phyloP scores from a whole-genome alignment of 2,329 filamentous ascomycete genomes.

The Diaporthe citriasiana region DNA sequence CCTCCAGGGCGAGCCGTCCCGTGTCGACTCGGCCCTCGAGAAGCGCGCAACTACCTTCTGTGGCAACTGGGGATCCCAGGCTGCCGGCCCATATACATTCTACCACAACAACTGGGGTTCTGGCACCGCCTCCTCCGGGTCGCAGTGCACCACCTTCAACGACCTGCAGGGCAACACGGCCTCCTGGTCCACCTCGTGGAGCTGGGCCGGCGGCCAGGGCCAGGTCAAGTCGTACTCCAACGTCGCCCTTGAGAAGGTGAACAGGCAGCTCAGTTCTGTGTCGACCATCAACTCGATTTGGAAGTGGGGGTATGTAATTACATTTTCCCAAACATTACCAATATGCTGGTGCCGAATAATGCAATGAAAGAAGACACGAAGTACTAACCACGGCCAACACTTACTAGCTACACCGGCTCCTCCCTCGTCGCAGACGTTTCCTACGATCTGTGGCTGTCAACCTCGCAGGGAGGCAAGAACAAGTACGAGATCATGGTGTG shows the following conservation, averaged over 20 bases:
- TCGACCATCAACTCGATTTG: slow-evolving; percentile 54
- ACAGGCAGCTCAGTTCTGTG: slow-evolving; percentile 53
- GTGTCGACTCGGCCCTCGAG: slow-evolving; percentile 32
- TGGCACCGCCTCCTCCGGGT: slow-evolving; percentile 53
- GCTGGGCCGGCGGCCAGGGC: slow-evolving; percentile 56
- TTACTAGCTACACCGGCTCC: slow-evolving; percentile 51
- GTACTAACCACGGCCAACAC: not conserved
- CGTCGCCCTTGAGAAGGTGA: slow-evolving; percentile 52
- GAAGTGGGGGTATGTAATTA: slow-evolving; percentile 55
- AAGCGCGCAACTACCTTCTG: slow-evolving; percentile 38
- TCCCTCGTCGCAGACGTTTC: slow-evolving; percentile 66
- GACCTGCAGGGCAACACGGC: slow-evolving; percentile 52
- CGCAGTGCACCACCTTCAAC: slow-evolving; percentile 59
- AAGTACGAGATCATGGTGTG: slow-evolving; percentile 77
- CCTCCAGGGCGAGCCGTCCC: slow-evolving; percentile 15
- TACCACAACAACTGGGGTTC: slow-evolving; percentile 68
- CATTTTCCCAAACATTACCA: not conserved
- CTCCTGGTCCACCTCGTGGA: slow-evolving; percentile 60
- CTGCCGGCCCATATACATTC: slow-evolving; percentile 55
- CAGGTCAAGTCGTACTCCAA: slow-evolving; percentile 63
- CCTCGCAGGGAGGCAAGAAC: slow-evolving; percentile 56
- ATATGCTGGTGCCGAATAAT: no score
- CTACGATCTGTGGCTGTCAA: slow-evolving; percentile 72
- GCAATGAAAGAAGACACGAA: not conserved
- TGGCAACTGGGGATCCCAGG: slow-evolving; percentile 11